Percentiles rank a stretch among this genome's conserved stretches.
phyloP scores from a whole-genome alignment of 345 rosid genomes.

The Corchorus capsularis region DNA sequence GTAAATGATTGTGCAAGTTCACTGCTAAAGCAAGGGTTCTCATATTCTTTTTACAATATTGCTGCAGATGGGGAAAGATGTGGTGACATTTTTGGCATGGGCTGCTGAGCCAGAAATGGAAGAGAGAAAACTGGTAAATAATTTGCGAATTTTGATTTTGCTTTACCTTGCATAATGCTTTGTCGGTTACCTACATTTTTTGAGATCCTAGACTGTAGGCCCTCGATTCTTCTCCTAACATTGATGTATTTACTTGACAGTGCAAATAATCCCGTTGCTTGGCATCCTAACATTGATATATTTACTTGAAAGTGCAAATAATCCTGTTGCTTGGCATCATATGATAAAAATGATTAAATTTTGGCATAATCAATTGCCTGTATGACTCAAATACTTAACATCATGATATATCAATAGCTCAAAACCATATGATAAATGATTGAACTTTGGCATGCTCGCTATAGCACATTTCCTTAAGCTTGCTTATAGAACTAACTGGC shows the following conservation, averaged over 20 bases:
- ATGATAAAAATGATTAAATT: neutral
- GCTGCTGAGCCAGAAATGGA: constrained; percentile 99
- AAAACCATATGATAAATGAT: no score
- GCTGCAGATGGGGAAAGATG: constrained; percentile 97
- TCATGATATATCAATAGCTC: no score
- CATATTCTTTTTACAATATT: neutral
- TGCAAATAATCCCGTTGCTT: neutral
- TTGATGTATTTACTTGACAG: neutral
- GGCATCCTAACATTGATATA: neutral
- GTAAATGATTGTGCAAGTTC: neutral
- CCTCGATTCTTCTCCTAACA: neutral
- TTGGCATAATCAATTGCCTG: neutral
- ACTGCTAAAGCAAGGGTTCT: neutral
- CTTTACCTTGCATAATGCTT: neutral
- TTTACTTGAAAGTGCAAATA: neutral
- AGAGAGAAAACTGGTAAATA: constrained; percentile 89
- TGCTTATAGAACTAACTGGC: neutral
- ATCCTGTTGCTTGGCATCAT: neutral
- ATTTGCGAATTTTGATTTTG: neutral
- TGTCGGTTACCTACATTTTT: neutral
- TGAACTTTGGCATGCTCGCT: no score
- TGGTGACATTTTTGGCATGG: constrained; percentile 84
- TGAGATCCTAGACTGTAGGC: neutral
- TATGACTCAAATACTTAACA: neutral
- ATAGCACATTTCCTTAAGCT: neutral